Evolutionary conservation across 2,329 filamentous ascomycete species (phyloP), one percentile per base, ranked within the genome.

Genomic region (Cercospora janseana): DNA sequence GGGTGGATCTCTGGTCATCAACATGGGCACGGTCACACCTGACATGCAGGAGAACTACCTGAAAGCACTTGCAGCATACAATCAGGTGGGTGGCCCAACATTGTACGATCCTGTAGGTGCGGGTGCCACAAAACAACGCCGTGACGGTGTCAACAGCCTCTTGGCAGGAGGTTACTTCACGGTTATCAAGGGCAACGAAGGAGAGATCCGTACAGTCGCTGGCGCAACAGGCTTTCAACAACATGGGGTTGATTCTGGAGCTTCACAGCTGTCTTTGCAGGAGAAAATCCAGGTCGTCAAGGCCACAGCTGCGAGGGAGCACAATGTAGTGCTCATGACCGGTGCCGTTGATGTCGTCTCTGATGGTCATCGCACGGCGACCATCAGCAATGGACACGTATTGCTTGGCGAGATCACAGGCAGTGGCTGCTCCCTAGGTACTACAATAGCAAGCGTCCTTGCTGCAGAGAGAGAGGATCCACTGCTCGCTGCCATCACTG

Each of bases 101-200:
- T 75, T 97, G 0, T 83, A 93, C 44, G 93, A 97, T 61, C 92
- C 93, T 0, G 92, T 97, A 0, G 92, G 92, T 8, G 90, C 87
- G 5, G 91, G 89, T 5, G 92, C 92, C 0, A 96, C 90, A 0
- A 64, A 78, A 5, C 76, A 92, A 35, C 82, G 93, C 9, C 81
- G 85, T 43, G 74, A 79, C 1, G 87, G 89, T 0, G 81, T 92
- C 21, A 81, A 82, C 51, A 77, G 77, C 2, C 80, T 97, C 28
- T 76, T 96, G 63, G 74, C 79, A 0, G 78, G 75, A 2, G 90
- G 89, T 29, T 88, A 88, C 68, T 87, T 95, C 62, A 82, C 88
- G 67, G 76, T 96, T 32, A 91, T 97, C 70, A 97, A 97, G 67
- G 92, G 92, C 41, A 97, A 97, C 70, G 88, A 94, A 66, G 83